Evolutionary conservation across 2,329 filamentous ascomycete genomes (phyloP), one percentile per base, ranked within the genome.

Genomic region (Aspergillus uvarum): DNA sequence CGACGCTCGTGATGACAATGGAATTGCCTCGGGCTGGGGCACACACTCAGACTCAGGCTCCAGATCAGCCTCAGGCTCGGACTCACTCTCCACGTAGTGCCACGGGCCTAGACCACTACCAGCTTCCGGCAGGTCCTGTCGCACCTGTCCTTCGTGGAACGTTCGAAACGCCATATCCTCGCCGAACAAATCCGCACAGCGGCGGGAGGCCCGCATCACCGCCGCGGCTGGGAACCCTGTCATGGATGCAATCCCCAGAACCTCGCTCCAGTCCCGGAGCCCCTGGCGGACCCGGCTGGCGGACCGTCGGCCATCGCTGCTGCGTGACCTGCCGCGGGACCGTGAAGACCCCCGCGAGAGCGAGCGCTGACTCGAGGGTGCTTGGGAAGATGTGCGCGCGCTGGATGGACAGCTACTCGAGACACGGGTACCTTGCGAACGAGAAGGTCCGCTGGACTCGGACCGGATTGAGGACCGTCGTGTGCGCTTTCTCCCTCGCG

Each of bases 201-300:
- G 84, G 69, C 87, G 82, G 2, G 89, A 84, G 0, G 92, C 85
- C 31, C 90, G 85, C 55, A 87, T 83, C 12, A 97, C 76, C 0
- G 87, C 89, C 1, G 79, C 74, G 0, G 81, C 74, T 1, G 89
- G 79, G 75, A 92, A 93, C 0, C 90, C 91, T 2, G 85, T 85
- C 53, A 96, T 77, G 0, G 90, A 84, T 2, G 94, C 94, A 0
- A 92, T 82, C 0, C 90, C 90, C 29, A 97, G 77, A 1, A 97
- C 84, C 65, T 96, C 91, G 65, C 87, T 89, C 94, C 94, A 98
- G 76, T 96, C 90, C 22, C 90, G 84, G 12, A 86, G 77, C 29
- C 71, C 70, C 38, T 70, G 67, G 56, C 66, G 58, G 35, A 58
- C 21, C 32, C 63, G 58, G 51, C 53, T 62, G 26, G 32, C 35